Base-by-base conservation (phyloP, 1,284 basidiomycete species). In the Pseudomicrostroma phylloplanum region DNA sequence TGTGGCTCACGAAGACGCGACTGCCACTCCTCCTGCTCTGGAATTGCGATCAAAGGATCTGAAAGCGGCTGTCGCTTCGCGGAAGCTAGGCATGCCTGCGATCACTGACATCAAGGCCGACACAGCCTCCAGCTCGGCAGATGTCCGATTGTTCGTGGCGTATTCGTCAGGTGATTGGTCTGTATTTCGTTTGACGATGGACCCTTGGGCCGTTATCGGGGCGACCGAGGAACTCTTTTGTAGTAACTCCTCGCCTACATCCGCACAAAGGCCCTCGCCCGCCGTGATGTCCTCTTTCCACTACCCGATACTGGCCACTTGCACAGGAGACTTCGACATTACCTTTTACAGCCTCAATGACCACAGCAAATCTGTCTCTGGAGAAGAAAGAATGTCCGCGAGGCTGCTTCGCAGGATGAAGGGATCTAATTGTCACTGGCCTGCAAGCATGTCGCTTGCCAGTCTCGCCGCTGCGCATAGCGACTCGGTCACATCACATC, bases 121-220 rank as follows among this genome's bases (percentile, higher is more conserved):
- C 0, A 25, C 25, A 0, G 17, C 19, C 0, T 4, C 19, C 3
- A 7, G 43, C 3, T 7, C 55, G 36, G 13, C 17, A 17, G 2
- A 43, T 0, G 6, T 58, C 9, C 67, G 63, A 2, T 48, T 78
- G 30, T 60, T 70, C 51, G 64, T 78, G 4, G 70, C 72, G 56
- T 77, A 72, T 58, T 70, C 71, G 9, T 72, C 67, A 4, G 76
- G 77, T 0, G 70, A 77, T 56, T 67, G 71, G 56, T 64, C 71
- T 26, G 26, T 79, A 30, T 77, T 79, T 49, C 60, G 60, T 2
- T 30, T 78, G n/a, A 25, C 25, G 0, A 25, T n/a, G 36, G 62
- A 36, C 53, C 59, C 17, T 11, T 19, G 12, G 1, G 48, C n/a
- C 39, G 4, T 49, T 56, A 12, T 21, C 17, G 13, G 25, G 30